Base-by-base conservation (phyloP, 2,329 filamentous ascomycete species). In the Acephala macrosclerotiorum region DNA sequence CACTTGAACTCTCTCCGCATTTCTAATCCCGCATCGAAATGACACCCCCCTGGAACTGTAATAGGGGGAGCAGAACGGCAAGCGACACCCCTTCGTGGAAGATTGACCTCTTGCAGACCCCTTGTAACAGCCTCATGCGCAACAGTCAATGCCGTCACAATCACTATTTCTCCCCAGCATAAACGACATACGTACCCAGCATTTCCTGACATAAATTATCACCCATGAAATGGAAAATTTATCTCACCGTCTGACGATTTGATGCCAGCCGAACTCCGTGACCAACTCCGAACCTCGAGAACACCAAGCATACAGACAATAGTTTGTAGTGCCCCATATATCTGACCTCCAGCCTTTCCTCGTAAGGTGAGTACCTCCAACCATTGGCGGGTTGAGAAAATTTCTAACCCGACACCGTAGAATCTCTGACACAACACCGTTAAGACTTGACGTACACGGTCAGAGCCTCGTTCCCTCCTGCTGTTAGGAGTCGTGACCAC, bases 351-450 rank as follows among this genome's bases (percentile, higher is more conserved):
- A 45, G 36, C 49, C 49, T 53, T 53, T 53, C 49, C 49, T 53
- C 49, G 49, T 29, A 18, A 53, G 25, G 49, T 16, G 49, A 14
- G 49, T 29, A 6, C 49, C 2, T 53, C 25, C 49, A 33, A 25
- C 49, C 35, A 57, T 57, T 57, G 55, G 55, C 33, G 16, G 35
- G 20, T n/a, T 18, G 18, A 47, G 49, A 58, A 71, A 68, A 64
- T 64, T 68, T 64, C 63, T 67, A 67, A 40, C 59, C 53, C 36
- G 65, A 70, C 67, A 55, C 68, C 68, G 60, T 35, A 45, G 49
- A 67, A 68, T 68, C 63, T 69, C 67, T 72, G 68, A 66, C 66
- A 68, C 68, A 71, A 70, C 69, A 68, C 69, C 72, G 71, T 67
- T 61, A 72, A 67, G 63, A 65, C 68, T 72, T 69, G 71, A 70